Percentiles rank a stretch among this genome's conserved stretches.
Evolutionary conservation across 345 rosid genomes (phyloP).

Genomic region (Excoecaria agallocha): DNA sequence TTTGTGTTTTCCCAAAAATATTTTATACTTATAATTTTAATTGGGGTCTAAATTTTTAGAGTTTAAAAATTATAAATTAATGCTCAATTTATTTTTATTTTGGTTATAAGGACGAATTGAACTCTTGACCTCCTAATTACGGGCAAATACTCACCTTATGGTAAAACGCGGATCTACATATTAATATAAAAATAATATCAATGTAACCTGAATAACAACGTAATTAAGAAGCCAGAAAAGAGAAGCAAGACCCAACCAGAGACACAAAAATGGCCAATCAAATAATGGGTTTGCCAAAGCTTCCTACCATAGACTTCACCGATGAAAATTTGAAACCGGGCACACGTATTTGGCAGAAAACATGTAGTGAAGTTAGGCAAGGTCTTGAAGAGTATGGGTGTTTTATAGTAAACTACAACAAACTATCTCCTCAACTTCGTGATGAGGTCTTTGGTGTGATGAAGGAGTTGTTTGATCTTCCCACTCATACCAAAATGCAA

Average conservation of each 20-base stretch:
- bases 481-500: constrained; percentile 50
- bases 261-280: neutral
- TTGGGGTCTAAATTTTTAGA: too few species aligned
- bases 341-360: constrained; percentile 38
- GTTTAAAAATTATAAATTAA: too few species aligned
- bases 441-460: constrained; percentile 32
- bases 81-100: too few species aligned
- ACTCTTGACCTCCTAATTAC: too few species aligned
- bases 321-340: constrained; percentile 38
- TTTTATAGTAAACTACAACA: constrained; percentile 44
- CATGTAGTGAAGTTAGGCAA: constrained; percentile 38
- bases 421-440: constrained; percentile 31
- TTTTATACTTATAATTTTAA: too few species aligned
- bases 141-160: too few species aligned
- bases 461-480: constrained; percentile 61
- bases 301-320: constrained; percentile 33
- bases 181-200: neutral
- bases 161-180: too few species aligned
- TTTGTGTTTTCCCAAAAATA: too few species aligned
- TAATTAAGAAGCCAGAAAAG: neutral
- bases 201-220: neutral
- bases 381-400: constrained; percentile 72
- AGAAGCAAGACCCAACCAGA: neutral
- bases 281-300: constrained; percentile 25
- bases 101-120: too few species aligned